Evolutionary conservation across 2,329 filamentous ascomycete genomes (phyloP).

Genomic region (Colletotrichum sp.): DNA sequence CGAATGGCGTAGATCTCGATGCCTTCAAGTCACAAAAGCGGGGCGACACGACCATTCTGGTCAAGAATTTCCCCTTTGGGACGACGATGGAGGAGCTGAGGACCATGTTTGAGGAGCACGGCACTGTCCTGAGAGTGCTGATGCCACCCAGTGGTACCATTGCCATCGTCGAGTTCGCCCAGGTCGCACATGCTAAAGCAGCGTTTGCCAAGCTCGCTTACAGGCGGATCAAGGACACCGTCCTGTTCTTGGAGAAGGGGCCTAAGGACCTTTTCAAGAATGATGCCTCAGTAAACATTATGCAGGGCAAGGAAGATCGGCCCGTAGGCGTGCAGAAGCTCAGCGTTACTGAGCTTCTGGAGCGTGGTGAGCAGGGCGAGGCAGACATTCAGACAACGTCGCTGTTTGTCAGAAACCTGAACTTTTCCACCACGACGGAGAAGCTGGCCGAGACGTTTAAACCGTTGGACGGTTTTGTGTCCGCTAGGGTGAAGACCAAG

Average conservation of each 20-base stretch:
- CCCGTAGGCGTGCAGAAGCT: constrained; percentile 61
- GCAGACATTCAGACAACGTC: constrained; percentile 74
- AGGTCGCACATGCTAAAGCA: constrained; percentile 78
- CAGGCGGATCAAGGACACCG: constrained; percentile 86
- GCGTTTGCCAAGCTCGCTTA: constrained; percentile 89
- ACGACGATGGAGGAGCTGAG: constrained; percentile 80
- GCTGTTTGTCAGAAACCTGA: constrained; percentile 91
- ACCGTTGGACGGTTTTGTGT: constrained; percentile 85
- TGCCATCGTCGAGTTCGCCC: constrained; percentile 87
- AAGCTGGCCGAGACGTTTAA: constrained; percentile 79
- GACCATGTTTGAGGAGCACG: constrained; percentile 84
- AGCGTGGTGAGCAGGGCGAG: constrained; percentile 57
- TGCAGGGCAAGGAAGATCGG: constrained; percentile 36
- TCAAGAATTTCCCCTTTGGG: constrained; percentile 93
- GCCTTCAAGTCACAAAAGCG: constrained; percentile 86
- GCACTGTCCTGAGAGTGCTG: constrained; percentile 79
- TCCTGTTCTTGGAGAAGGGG: constrained; percentile 92
- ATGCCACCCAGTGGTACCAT: constrained; percentile 95
- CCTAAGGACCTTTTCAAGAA: constrained; percentile 77
- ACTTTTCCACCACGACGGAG: constrained; percentile 84
- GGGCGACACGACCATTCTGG: constrained; percentile 85
- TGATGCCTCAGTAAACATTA: constrained; percentile 27
- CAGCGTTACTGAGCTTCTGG: constrained; percentile 72
- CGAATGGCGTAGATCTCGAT: constrained; percentile 89
- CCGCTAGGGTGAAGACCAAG: constrained; percentile 91